Evolutionary conservation across 2,329 filamentous ascomycete species (phyloP).

Genomic region (Corynespora cassiicola): DNA sequence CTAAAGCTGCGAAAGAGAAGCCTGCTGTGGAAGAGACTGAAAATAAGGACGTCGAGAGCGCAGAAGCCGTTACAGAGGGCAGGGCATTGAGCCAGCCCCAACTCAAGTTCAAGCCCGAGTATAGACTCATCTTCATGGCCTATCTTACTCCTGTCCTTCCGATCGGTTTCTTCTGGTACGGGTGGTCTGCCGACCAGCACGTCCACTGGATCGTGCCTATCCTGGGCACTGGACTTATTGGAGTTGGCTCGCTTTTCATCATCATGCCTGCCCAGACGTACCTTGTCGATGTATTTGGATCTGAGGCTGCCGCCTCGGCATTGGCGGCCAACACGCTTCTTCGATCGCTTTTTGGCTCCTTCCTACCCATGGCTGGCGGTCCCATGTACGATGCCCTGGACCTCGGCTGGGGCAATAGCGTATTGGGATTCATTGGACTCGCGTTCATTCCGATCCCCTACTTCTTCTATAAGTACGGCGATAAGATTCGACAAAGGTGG

Average conservation of each 20-base stretch:
- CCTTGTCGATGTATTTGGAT: constrained; percentile 41
- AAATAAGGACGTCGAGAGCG: background rate
- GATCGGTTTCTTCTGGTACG: constrained; percentile 53
- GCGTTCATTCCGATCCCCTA: constrained; percentile 73
- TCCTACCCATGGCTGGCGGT: constrained; percentile 26
- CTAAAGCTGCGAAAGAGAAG: constrained; percentile 1
- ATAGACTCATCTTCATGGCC: constrained; percentile 13
- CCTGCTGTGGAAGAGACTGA: no score
- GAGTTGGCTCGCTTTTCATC: constrained; percentile 18
- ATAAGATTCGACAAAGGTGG: constrained; percentile 9
- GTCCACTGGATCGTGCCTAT: constrained; percentile 61
- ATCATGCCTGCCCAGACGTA: constrained; percentile 37
- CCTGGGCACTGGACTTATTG: constrained; percentile 19
- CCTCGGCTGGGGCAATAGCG: constrained; percentile 34
- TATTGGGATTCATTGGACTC: constrained; percentile 74
- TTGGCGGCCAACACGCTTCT: constrained; percentile 36
- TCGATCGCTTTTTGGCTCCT: constrained; percentile 22
- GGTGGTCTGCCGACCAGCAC: constrained; percentile 59
- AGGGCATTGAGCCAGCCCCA: no score
- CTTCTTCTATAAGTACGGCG: constrained; percentile 73
- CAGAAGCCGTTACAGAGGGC: no score
- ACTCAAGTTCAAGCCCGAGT: constrained; percentile 25
- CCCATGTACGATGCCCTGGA: constrained; percentile 25
- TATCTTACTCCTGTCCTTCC: constrained; percentile 23
- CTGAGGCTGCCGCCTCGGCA: constrained; percentile 37